A percentile compares a stretch with the other conserved stretches of the same genome.
Conservation (phyloP, 1,284 basidiomycete species). For the Apiotrichum gamsii region DNA sequence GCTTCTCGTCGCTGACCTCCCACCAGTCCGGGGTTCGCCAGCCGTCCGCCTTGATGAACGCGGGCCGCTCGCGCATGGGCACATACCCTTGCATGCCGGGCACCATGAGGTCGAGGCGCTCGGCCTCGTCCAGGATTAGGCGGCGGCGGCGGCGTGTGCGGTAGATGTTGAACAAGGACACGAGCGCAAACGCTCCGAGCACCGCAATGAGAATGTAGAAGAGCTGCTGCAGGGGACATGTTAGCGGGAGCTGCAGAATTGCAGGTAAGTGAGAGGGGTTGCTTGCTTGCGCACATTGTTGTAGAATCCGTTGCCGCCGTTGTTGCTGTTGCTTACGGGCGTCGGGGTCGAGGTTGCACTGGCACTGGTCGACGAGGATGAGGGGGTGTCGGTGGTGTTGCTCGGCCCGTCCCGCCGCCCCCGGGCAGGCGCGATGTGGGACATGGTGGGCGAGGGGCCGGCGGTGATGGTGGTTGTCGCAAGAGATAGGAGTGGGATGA, state of each 20-base stretch:
- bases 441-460: no score
- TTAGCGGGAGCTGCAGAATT: neutral
- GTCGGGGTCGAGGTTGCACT: no score
- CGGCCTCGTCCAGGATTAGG: slow-evolving; percentile 34
- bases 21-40: slow-evolving; percentile 38
- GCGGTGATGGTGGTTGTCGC: no score
- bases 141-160: slow-evolving; percentile 32
- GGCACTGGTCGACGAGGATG: no score
- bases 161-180: slow-evolving; percentile 34
- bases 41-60: slow-evolving; percentile 23
- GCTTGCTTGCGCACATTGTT: slow-evolving; percentile 15
- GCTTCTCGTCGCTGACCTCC: slow-evolving; percentile 23
- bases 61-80: slow-evolving; percentile 32
- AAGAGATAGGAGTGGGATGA: no score
- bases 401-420: no score
- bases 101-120: slow-evolving; percentile 38
- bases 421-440: no score
- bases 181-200: slow-evolving; percentile 34
- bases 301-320: slow-evolving; percentile 12
- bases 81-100: slow-evolving; percentile 43
- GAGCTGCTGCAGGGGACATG: slow-evolving; percentile 17
- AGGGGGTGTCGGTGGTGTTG: no score
- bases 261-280: neutral
- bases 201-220: slow-evolving; percentile 47
- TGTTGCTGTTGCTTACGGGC: neutral